Evolutionary conservation across 2,329 filamentous ascomycete genomes (phyloP).

Genomic region (Myriosclerotinia duriaeana): DNA sequence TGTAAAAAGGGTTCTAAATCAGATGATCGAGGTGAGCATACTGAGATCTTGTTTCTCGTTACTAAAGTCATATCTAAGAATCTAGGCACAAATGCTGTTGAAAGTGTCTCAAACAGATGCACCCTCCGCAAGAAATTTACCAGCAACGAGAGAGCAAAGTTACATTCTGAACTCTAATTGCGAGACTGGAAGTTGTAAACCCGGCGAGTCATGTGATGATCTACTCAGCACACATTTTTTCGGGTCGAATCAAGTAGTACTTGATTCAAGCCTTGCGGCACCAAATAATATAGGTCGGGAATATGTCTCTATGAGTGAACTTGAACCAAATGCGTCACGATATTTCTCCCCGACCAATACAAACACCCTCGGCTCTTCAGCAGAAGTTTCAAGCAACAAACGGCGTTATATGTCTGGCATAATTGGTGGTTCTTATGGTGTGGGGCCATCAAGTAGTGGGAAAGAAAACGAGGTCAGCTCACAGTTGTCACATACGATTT

Average conservation of each 20-base stretch:
- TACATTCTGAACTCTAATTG: constrained; percentile 14
- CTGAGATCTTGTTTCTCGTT: not conserved
- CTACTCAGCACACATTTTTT: not conserved
- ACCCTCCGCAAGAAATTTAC: constrained; percentile 18
- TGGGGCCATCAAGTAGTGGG: not conserved
- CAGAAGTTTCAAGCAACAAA: constrained; percentile 3
- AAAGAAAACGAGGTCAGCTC: not conserved
- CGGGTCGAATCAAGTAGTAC: constrained; percentile 1
- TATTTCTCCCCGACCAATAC: constrained; percentile 7
- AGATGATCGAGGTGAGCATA: constrained; percentile 21
- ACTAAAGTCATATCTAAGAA: constrained; percentile 1
- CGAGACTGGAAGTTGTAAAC: constrained; percentile 12
- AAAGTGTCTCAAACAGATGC: not conserved
- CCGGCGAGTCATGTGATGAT: constrained; percentile 16
- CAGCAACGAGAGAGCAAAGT: constrained; percentile 17
- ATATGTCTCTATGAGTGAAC: constrained; percentile 21
- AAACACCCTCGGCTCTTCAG: constrained; percentile 11
- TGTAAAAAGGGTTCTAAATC: constrained; percentile 15
- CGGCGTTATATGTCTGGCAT: not conserved
- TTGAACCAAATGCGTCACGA: constrained; percentile 13
- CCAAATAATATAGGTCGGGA: constrained; percentile 3
- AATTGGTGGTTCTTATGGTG: not conserved
- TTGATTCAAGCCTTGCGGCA: not conserved
- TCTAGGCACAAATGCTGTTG: constrained; percentile 2
- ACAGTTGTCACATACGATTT: not conserved